Percentiles rank a stretch among this genome's conserved stretches.
phyloP scores from a whole-genome alignment of 805 yeast species.

The Pichia insulana region DNA sequence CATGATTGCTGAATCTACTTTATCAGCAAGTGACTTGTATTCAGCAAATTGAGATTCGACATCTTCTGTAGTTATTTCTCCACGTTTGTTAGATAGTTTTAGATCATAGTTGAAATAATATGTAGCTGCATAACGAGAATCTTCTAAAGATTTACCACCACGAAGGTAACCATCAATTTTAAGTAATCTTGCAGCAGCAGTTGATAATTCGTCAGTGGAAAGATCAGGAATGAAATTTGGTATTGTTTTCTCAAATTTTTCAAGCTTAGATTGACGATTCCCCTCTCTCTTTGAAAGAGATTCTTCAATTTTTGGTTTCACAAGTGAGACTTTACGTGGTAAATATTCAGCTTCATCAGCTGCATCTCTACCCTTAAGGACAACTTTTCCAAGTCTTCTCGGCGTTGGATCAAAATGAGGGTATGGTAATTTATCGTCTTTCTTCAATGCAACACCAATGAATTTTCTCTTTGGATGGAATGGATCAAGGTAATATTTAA shows the following conservation, averaged over 20 bases:
- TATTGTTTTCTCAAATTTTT: slow-evolving; percentile 27
- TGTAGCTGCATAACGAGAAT: slow-evolving; percentile 53
- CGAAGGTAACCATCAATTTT: slow-evolving; percentile 44
- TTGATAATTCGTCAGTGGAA: slow-evolving; percentile 22
- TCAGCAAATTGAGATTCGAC: slow-evolving; percentile 16
- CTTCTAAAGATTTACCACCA: slow-evolving; percentile 49
- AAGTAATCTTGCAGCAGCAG: slow-evolving; percentile 46
- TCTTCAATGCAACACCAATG: slow-evolving; percentile 74
- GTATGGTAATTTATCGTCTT: slow-evolving; percentile 63
- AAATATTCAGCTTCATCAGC: slow-evolving; percentile 49
- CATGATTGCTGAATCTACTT: slow-evolving; percentile 37
- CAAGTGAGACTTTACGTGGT: slow-evolving; percentile 59
- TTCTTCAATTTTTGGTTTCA: slow-evolving; percentile 42
- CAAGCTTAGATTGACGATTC: slow-evolving; percentile 27
- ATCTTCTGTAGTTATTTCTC: slow-evolving; percentile 28
- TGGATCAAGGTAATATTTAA: slow-evolving; percentile 86
- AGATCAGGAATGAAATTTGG: slow-evolving; percentile 19
- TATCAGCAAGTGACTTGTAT: slow-evolving; percentile 31
- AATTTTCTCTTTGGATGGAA: slow-evolving; percentile 90
- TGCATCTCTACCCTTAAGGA: slow-evolving; percentile 45
- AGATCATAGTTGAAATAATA: slow-evolving; percentile 38
- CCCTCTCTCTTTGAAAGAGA: slow-evolving; percentile 33
- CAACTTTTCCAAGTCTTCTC: slow-evolving; percentile 72
- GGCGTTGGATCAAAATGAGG: slow-evolving; percentile 85
- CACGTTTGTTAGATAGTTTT: slow-evolving; percentile 32